Conservation (phyloP, 2,329 filamentous ascomycete species). For the Fulvia fulva region DNA sequence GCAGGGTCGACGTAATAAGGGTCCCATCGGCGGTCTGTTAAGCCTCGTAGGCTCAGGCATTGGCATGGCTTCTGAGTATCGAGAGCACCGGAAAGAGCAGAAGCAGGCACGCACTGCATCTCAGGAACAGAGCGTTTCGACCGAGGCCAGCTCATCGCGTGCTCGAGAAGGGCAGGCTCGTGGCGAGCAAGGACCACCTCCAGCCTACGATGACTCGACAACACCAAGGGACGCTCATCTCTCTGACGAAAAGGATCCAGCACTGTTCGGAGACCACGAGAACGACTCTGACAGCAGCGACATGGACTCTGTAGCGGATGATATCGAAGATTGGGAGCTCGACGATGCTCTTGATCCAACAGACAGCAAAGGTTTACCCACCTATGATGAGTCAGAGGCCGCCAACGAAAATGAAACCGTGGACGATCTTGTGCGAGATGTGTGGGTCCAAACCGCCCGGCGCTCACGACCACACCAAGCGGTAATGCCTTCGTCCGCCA, state of each 20-base stretch:
- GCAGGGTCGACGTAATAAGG: slow-evolving; percentile 2
- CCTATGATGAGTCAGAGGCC: slow-evolving; percentile 27
- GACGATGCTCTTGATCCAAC: slow-evolving; percentile 26
- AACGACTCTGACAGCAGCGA: slow-evolving; percentile 12
- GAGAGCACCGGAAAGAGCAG: slow-evolving; percentile 26
- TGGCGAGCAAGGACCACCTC: slow-evolving; percentile 2
- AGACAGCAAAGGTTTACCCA: slow-evolving; percentile 22
- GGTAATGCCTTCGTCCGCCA: background rate
- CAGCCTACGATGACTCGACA: slow-evolving; percentile 5
- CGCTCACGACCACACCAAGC: background rate
- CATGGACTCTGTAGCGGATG: slow-evolving; percentile 22
- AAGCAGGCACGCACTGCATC: slow-evolving; percentile 16
- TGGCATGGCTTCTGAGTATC: slow-evolving; percentile 28
- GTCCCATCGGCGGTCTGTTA: slow-evolving; percentile 3
- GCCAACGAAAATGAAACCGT: slow-evolving; percentile 10
- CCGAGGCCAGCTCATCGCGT: background rate
- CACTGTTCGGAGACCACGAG: too few species aligned
- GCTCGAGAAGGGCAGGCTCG: background rate
- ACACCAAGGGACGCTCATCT: background rate
- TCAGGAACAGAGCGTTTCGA: slow-evolving; percentile 6
- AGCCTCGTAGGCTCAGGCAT: slow-evolving; percentile 24
- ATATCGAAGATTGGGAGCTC: slow-evolving; percentile 31
- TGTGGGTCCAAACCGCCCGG: slow-evolving; percentile 5
- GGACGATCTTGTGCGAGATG: slow-evolving; percentile 24
- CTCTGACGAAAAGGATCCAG: background rate